These are phyloP conservation scores for Solanum stenotomum DNA, from an alignment of 257 asterid species.

Conservation along the genomic window DNA sequence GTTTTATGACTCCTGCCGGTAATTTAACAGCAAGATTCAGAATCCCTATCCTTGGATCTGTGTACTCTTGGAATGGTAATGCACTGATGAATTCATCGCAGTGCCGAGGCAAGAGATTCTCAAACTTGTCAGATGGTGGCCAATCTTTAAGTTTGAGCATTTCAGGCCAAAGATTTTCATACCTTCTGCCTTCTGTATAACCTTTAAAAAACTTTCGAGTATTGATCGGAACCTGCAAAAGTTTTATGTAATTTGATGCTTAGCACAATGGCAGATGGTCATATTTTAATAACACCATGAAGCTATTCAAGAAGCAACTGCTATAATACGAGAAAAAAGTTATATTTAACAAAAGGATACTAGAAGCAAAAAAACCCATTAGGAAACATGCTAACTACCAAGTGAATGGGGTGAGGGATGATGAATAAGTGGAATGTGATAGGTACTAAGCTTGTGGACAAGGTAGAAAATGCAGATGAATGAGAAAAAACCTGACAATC, in stretches of 20 bases:
- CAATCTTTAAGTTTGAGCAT: constrained; percentile 97
- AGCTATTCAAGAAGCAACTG: constrained; percentile 7
- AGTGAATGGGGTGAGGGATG: background rate
- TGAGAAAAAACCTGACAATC: constrained; percentile 60
- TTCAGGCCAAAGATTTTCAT: constrained; percentile 80
- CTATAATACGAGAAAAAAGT: background rate
- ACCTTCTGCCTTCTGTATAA: constrained; percentile 62
- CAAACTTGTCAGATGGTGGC: constrained; percentile 94
- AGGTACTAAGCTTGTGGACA: background rate
- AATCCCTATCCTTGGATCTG: constrained; percentile 71
- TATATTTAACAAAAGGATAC: background rate
- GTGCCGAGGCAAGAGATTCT: constrained; percentile 82
- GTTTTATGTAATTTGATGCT: background rate
- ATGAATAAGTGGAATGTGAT: background rate
- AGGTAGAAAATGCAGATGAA: background rate
- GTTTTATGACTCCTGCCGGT: constrained; percentile 59
- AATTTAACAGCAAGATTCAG: constrained; percentile 78
- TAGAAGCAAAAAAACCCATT: background rate
- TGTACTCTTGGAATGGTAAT: constrained; percentile 86
- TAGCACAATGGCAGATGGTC: background rate
- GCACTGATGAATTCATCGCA: constrained; percentile 82
- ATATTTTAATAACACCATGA: background rate
- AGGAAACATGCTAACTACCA: background rate
- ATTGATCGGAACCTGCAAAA: constrained; percentile 55
- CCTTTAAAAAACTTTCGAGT: constrained; percentile 74